These are phyloP conservation scores for Berkeleyomyces basicola DNA, from an alignment of 2,329 filamentous ascomycete genomes.

Conservation along the genomic window DNA sequence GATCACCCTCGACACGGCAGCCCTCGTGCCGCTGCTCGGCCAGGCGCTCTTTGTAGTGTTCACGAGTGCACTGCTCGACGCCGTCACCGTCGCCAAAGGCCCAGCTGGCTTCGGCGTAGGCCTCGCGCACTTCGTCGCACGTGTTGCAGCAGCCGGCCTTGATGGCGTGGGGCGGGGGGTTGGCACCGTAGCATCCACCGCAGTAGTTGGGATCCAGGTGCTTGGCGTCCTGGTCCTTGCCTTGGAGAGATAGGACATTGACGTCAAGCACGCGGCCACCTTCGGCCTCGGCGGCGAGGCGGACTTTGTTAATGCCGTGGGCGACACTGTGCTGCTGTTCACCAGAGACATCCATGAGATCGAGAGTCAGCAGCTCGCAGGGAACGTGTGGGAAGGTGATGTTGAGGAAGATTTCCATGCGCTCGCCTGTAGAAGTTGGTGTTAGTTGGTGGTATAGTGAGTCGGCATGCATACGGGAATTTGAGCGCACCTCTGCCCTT, in stretches of 20 bases:
- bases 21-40: slow-evolving; percentile 81
- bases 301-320: slow-evolving; percentile 83
- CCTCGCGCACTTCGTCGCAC: slow-evolving; percentile 90
- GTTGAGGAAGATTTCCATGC: slow-evolving; percentile 98
- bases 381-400: slow-evolving; percentile 87
- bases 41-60: slow-evolving; percentile 81
- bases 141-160: slow-evolving; percentile 94
- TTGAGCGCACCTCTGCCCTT: slow-evolving; percentile 64
- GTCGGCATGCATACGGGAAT: neutral
- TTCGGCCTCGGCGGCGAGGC: slow-evolving; percentile 53
- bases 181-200: slow-evolving; percentile 80
- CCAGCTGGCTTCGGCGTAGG: slow-evolving; percentile 80
- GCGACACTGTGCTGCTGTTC: slow-evolving; percentile 91
- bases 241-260: slow-evolving; percentile 34
- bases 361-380: slow-evolving; percentile 87
- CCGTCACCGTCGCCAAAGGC: slow-evolving; percentile 83
- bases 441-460: slow-evolving; percentile 15
- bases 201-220: slow-evolving; percentile 90
- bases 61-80: slow-evolving; percentile 87
- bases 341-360: slow-evolving; percentile 97
- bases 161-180: slow-evolving; percentile 47
- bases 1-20: slow-evolving; percentile 78
- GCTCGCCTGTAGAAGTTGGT: slow-evolving; percentile 47
- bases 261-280: slow-evolving; percentile 62
- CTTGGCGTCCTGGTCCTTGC: slow-evolving; percentile 43